Base-by-base conservation (phyloP, 768 basidiomycete genomes). In the Phylloporus scabripes region DNA sequence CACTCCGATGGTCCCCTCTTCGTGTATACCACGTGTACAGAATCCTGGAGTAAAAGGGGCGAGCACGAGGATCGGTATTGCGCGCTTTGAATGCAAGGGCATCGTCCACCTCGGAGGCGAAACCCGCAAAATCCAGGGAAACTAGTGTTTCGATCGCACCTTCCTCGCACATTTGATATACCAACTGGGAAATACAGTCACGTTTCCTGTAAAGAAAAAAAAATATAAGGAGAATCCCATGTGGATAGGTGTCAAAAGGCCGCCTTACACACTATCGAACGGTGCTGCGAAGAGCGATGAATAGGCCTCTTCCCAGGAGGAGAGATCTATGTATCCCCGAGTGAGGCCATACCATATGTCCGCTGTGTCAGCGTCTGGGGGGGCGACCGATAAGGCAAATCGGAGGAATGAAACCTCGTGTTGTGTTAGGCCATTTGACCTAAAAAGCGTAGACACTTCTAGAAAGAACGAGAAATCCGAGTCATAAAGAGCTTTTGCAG, bases 21-120 rank as follows among this genome's bases (percentile, higher is more conserved):
- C 79, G 76, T 57, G 86, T 79, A 65, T 92, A 86, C 92, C 92
- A 98, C 41, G 91, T 85, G 68, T 96, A 95, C n/a, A 98, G 70
- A 46, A 98, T 90, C 59, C 82, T 80, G 31, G 92, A 84, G 72
- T 95, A 98, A 61, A 82, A 84, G 0, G 94, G 94, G 32, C 76
- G 79, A 33, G 83, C 70, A 38, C 89, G 80, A 42, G 95, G 92
- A 70, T 99, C 91, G 15, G 85, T 85, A 65, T 97, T 95, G 52
- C 94, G 81, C 7, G 92, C 89, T 66, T 97, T 95, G 74, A 94
- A 97, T 17, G 87, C 79, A 36, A 99, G 73, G 14, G 86, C 82
- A 37, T 80, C 82, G 71, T 96, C 93, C 17, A 98, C 87, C 62
- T 95, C 92, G 45, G 85, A 82, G 37, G 83, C 78, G 52, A 94